phyloP scores from a whole-genome alignment of 108 stramenopile species.

The Ochromonas danica region DNA sequence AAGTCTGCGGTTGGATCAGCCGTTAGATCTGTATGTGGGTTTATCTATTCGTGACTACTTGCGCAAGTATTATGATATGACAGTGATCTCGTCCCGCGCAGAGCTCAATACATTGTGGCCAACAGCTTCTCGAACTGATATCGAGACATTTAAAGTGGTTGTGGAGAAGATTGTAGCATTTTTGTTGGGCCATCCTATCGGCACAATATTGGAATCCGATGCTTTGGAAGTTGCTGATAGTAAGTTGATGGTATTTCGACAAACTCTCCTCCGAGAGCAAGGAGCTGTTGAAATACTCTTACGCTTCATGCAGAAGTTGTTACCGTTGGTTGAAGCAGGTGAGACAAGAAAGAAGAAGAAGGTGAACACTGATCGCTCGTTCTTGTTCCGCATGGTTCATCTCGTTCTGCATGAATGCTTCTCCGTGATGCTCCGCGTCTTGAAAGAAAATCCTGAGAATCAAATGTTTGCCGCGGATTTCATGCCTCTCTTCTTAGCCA shows the following conservation, averaged over 20 bases:
- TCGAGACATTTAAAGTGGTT: background rate
- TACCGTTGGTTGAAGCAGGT: slow-evolving; percentile 1
- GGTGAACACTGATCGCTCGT: background rate
- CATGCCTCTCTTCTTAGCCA: slow-evolving; percentile 32
- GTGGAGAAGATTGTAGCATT: slow-evolving; percentile 19
- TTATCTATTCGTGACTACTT: background rate
- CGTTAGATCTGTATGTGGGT: slow-evolving; percentile 9
- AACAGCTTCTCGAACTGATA: background rate
- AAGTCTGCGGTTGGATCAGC: background rate
- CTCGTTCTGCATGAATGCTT: background rate
- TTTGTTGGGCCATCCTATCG: background rate
- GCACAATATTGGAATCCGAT: background rate
- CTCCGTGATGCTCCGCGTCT: slow-evolving; percentile 26
- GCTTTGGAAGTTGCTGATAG: background rate
- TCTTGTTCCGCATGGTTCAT: background rate
- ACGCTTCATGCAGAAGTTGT: slow-evolving; percentile 18
- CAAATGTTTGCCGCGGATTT: slow-evolving; percentile 42
- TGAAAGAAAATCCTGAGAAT: slow-evolving; percentile 33
- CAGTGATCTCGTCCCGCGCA: background rate
- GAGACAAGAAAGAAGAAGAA: background rate
- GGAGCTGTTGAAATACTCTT: slow-evolving; percentile 19
- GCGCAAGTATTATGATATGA: background rate
- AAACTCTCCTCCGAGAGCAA: slow-evolving; percentile 39
- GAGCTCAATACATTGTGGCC: background rate
- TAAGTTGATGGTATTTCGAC: background rate